Base-by-base conservation (phyloP, 306 rosid genomes). In the Lathyrus oleraceus region DNA sequence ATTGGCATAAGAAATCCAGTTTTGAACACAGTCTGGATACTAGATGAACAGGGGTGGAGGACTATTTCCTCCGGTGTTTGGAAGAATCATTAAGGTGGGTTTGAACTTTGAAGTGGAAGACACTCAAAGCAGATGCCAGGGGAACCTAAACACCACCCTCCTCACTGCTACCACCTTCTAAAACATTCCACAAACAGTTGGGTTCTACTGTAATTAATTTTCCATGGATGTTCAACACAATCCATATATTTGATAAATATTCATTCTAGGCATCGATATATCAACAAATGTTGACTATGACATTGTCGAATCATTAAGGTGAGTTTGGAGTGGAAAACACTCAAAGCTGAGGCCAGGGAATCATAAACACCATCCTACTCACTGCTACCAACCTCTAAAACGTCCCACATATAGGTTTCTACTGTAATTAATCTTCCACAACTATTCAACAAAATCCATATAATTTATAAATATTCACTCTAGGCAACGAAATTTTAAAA, bases 311-410 rank as follows among this genome's bases (percentile, higher is more conserved):
- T 38, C 52, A 48, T 51, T 49, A 51, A 32, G 38, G 38, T 32
- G 38, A 8, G 38, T 6, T 32, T 32, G 38, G 38, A 32, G 38
- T 32, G 8, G 38, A 32, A 32, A 32, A 32, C 38, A 32, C 38
- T 32, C 8, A 6, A 32, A 32, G 38, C 8, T 32, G 38, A 6
- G 38, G 38, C 38, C 38, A 32, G 38, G 38, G 38, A 32, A 28
- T 12, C 19, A 63, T 21, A 36, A 67, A 52, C 62, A 68, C 49
- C 62, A 20, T 52, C 23, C 56, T 32, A 19, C 71, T 63, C 54
- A 62, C 27, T 61, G 69, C 69, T 38, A 36, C 69, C 76, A 21
- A 25, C 70, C 61, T 44, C 21, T 44, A 23, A 36, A 67, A 47
- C 48, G 58, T 61, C 65, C 40, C 64, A 61, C 25, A 51, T 9